Conservation (phyloP, 1,139 yeast species). For the Debaryomyces nepalensis region DNA sequence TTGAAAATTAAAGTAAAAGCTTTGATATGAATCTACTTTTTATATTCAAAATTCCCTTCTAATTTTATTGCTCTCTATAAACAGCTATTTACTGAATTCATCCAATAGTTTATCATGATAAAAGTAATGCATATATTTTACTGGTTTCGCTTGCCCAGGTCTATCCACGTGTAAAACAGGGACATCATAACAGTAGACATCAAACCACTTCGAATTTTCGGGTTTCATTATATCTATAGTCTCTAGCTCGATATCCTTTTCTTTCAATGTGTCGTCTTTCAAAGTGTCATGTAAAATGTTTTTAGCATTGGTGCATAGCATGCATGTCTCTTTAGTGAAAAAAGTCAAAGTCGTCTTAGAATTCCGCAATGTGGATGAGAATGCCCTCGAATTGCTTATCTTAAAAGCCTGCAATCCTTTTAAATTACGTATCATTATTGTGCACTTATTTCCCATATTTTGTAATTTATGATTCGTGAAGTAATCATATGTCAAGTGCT, state of each 20-base stretch:
- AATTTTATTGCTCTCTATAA: not conserved
- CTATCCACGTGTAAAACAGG: conserved; percentile 82
- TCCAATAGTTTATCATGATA: conserved; percentile 59
- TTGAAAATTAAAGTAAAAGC: not conserved
- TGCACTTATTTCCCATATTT: not conserved
- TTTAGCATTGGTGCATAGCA: conserved; percentile 77
- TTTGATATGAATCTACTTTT: not conserved
- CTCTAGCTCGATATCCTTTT: conserved; percentile 38
- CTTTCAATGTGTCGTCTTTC: conserved; percentile 25
- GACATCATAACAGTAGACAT: conserved; percentile 83
- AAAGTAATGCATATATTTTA: conserved; percentile 79
- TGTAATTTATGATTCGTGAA: no score
- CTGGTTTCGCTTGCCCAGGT: conserved; percentile 47
- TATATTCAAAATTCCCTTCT: not conserved
- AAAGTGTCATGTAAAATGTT: conserved; percentile 51
- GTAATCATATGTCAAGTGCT: no score
- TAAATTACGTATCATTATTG: not conserved
- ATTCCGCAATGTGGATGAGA: not conserved
- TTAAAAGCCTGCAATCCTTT: not conserved
- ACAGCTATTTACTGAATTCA: conserved; percentile 37
- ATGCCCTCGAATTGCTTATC: not conserved
- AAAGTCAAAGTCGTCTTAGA: conserved; percentile 51
- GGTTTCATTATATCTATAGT: conserved; percentile 72
- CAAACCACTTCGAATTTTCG: conserved; percentile 75
- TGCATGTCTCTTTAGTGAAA: conserved; percentile 80